A percentile compares a stretch with the other conserved stretches of the same genome.
phyloP scores from a whole-genome alignment of 139 green algal genomes.

The Diplosphaera chodatii region DNA sequence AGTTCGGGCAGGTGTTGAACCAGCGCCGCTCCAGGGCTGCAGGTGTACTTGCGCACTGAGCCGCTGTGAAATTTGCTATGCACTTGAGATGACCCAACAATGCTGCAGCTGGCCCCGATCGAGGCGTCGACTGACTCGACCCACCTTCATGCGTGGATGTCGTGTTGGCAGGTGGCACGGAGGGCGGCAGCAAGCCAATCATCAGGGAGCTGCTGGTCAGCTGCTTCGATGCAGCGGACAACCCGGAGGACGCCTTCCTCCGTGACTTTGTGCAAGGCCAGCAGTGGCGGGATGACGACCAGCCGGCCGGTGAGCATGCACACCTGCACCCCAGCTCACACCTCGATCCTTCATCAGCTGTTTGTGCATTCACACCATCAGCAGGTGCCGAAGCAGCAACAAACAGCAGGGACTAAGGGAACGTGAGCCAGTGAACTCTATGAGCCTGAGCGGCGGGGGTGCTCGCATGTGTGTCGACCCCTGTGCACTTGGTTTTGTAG shows the following conservation, averaged over 20 bases:
- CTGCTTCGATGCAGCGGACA: background rate
- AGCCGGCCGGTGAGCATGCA: background rate
- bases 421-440: background rate
- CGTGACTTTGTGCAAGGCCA: slow-evolving; percentile 4
- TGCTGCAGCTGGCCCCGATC: no score
- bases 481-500: no score
- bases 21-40: slow-evolving; percentile 4
- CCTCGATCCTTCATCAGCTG: no score
- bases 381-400: no score
- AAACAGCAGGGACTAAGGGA: no score
- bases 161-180: background rate
- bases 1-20: slow-evolving; percentile 1
- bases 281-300: background rate
- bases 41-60: background rate
- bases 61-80: no score
- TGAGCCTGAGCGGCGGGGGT: slow-evolving; percentile 50
- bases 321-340: no score
- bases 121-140: no score
- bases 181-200: background rate
- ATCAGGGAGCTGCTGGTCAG: background rate
- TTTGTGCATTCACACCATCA: no score
- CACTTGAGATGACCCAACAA: no score
- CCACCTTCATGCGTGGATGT: no score
- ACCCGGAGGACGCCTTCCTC: slow-evolving; percentile 14
- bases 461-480: no score